A percentile compares a stretch with the other conserved stretches of the same genome.
Conservation (phyloP, 306 rosid species). For the Lagenaria siceraria region DNA sequence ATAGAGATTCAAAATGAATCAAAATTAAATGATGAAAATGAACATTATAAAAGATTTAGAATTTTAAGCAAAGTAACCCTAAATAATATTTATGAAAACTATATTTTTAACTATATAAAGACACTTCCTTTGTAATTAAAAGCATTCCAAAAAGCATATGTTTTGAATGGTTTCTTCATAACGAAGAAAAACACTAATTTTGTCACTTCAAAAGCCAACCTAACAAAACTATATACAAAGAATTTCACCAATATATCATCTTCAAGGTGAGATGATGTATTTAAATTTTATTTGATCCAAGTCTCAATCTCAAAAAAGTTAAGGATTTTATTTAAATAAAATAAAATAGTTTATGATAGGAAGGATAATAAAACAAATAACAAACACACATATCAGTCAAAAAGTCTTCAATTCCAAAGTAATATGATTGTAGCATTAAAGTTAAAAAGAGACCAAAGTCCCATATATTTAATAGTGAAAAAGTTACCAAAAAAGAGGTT, state of each 20-base stretch:
- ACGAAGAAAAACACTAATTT: not conserved
- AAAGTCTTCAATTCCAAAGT: slow-evolving; percentile 5
- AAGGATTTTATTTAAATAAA: slow-evolving; percentile 9
- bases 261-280: not conserved
- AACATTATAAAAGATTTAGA: too few species aligned
- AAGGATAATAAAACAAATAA: slow-evolving; percentile 18
- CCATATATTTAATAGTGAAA: not conserved
- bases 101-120: too few species aligned
- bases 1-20: too few species aligned
- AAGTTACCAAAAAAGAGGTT: not conserved
- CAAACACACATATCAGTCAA: not conserved
- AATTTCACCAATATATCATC: not conserved
- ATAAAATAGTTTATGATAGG: slow-evolving; percentile 11
- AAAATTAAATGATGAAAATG: too few species aligned
- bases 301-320: slow-evolving; percentile 24
- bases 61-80: too few species aligned
- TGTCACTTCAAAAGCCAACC: not conserved
- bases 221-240: not conserved
- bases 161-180: not conserved
- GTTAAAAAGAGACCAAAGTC: slow-evolving; percentile 1
- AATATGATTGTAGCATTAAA: slow-evolving; percentile 8
- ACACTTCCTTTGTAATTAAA: not conserved
- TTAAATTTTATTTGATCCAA: not conserved
- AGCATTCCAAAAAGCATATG: not conserved
- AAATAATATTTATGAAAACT: too few species aligned